Evolutionary conservation across 371 early-diverging fungal genomes (phyloP), one percentile per base, ranked within the genome.

Genomic region (Ordospora pajunii): DNA sequence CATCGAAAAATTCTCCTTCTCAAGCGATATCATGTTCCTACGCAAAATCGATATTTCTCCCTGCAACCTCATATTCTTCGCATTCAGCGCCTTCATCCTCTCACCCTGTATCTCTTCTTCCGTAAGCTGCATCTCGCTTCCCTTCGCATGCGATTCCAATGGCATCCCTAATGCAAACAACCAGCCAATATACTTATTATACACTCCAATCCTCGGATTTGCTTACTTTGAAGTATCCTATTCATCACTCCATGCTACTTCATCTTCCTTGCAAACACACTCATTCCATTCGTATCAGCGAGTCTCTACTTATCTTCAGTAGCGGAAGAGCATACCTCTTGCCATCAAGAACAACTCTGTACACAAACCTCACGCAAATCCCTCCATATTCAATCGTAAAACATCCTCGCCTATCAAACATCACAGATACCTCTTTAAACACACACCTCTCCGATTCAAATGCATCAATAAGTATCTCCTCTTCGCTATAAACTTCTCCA

Each of bases 1-100:
- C n/a, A 72, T 37, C 7, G 45, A 11, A 40, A 72, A 78, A 52
- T 78, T 78, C 62, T 72, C 44, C 62, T 63, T 72, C 44, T 78
- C 78, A 21, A 78, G 12, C 17, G 23, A 19, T 48, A 68, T 19
- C 63, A 78, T 73, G 65, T 78, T 78, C 51, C 54, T 58, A 46
- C 78, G 44, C 12, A 78, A 22, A 44, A 78, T 66, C 22, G 51
- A 37, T 58, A 78, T 50, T 63, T 78, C 73, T 19, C 78, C 78
- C 27, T 42, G 25, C 12, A 78, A 63, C 45, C 62, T 78, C 46
- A 65, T 62, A 44, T 78, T 78, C 51, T 72, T 69, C 37, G 46
- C 45, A 48, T 68, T 67, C 27, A 78, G 37, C 6, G 12, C 9
- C 1, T 50, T 17, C n/a, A 69, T 27, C 40, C 69, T 69, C 27